These are phyloP conservation scores for Hypoxylon rubiginosum DNA, from an alignment of 2,329 filamentous ascomycete genomes.

Conservation along the genomic window DNA sequence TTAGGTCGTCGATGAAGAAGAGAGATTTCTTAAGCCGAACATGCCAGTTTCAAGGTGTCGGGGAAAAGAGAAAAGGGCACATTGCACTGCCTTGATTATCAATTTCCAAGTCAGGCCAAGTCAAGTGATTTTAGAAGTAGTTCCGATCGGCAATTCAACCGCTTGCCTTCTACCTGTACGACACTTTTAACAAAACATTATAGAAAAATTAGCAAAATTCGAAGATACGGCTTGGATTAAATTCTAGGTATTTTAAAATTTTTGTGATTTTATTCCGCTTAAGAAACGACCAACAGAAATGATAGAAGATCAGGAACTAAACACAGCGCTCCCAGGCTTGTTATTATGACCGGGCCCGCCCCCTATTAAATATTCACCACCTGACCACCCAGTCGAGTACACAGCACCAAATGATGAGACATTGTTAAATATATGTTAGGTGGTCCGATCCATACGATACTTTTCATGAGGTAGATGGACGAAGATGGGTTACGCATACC, in stretches of 20 bases:
- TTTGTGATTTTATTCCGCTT: background rate
- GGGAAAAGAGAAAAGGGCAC: slow-evolving; percentile 17
- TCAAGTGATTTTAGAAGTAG: slow-evolving; percentile 35
- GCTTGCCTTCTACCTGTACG: background rate
- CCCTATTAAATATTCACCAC: background rate
- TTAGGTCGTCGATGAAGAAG: slow-evolving; percentile 12
- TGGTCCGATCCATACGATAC: too few species aligned
- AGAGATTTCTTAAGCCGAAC: slow-evolving; percentile 13
- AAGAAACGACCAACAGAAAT: background rate
- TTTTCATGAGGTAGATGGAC: too few species aligned
- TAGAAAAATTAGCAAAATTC: background rate
- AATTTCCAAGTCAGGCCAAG: slow-evolving; percentile 32
- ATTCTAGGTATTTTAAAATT: background rate
- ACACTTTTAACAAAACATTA: background rate
- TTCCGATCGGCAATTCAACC: slow-evolving; percentile 4
- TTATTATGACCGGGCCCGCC: background rate
- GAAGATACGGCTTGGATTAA: background rate
- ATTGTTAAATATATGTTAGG: too few species aligned
- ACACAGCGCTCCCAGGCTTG: background rate
- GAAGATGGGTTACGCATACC: too few species aligned
- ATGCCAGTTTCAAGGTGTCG: slow-evolving; percentile 23
- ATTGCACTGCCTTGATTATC: slow-evolving; percentile 38
- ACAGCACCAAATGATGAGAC: too few species aligned
- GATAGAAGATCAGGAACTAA: background rate
- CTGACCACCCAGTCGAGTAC: too few species aligned